Evolutionary conservation across 2,329 filamentous ascomycete genomes (phyloP).

Genomic region (Chaetoscypha palmicola): DNA sequence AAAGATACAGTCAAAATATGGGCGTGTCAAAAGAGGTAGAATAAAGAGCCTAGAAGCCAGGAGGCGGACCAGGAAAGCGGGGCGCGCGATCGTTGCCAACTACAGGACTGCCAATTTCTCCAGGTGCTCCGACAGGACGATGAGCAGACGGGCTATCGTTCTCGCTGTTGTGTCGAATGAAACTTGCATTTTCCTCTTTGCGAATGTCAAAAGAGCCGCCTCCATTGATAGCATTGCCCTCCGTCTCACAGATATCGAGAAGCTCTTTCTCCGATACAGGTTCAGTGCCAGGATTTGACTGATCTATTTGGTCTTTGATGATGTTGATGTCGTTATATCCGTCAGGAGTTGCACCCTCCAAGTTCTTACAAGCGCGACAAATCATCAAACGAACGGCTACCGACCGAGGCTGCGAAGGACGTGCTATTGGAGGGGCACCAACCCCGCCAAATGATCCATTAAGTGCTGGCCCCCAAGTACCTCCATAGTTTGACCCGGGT

Average conservation of each 20-base stretch:
- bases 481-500: conserved; percentile 27
- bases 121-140: conserved; percentile 48
- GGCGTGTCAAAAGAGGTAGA: conserved; percentile 1
- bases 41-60: conserved; percentile 20
- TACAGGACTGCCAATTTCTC: conserved; percentile 64
- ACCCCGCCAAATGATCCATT: conserved; percentile 44
- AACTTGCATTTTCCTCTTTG: conserved; percentile 20
- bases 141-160: conserved; percentile 39
- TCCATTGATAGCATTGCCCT: conserved; percentile 78
- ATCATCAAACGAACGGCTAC: conserved; percentile 66
- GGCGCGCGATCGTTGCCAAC: conserved; percentile 32
- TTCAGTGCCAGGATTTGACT: conserved; percentile 44
- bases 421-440: conserved; percentile 32
- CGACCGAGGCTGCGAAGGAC: conserved; percentile 54
- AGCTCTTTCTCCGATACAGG: conserved; percentile 58
- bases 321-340: conserved; percentile 64
- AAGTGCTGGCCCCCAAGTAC: conserved; percentile 24
- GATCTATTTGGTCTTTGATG: conserved; percentile 58
- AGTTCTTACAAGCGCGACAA: conserved; percentile 67
- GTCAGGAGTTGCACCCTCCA: conserved; percentile 43
- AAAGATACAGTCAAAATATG: conserved; percentile 14
- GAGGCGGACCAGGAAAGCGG: conserved; percentile 25
- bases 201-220: conserved; percentile 73
- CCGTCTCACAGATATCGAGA: conserved; percentile 76
- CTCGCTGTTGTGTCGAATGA: conserved; percentile 45